Base-by-base conservation (phyloP, 345 rosid species). In the Salix suchowensis region DNA sequence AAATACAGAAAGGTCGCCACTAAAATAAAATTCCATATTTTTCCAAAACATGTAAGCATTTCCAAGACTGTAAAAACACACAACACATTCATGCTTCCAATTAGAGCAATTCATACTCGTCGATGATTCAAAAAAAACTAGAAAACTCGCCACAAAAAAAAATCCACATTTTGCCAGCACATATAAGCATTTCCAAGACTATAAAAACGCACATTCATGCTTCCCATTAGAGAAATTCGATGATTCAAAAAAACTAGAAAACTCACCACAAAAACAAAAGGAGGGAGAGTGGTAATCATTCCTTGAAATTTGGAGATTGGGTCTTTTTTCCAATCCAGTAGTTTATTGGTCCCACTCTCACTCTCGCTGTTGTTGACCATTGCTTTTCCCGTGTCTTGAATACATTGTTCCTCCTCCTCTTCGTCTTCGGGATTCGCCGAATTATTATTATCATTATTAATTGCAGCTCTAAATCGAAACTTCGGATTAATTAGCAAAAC, bases 211-310 rank as follows among this genome's bases (percentile, higher is more conserved):
- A 13, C 50, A 46, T 46, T 3, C 50, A 46, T 46, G 50, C 50
- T 46, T 46, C 50, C 50, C 50, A 46, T 9, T 46, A 46, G 16
- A 46, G 50, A 3, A 46, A 46, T 13, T 46, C 60, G 60, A 52
- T 19, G 60, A 19, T 52, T 52, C 4, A 52, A 52, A 52, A 18
- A n/a, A 52, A 19, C 60, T 52, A 7, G 11, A 52, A 52, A 52
- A 7, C 62, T 79, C 89, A 94, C 97, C 91, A 80, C 74, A 72
- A 82, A 86, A 74, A 88, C 87, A 65, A 90, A 77, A 60, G 94
- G 89, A 84, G 96, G 89, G 26, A 84, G 80, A 42, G 91, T 72
- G 67, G 77, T 39, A 69, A 92, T 34, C 68, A 82, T 73, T 46
- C 78, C 88, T 60, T 82, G 89, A 37, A 89, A 83, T 42, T 74